Evolutionary conservation across 129 eudicot species (phyloP).

Genomic region (Flaveria ramosissima): DNA sequence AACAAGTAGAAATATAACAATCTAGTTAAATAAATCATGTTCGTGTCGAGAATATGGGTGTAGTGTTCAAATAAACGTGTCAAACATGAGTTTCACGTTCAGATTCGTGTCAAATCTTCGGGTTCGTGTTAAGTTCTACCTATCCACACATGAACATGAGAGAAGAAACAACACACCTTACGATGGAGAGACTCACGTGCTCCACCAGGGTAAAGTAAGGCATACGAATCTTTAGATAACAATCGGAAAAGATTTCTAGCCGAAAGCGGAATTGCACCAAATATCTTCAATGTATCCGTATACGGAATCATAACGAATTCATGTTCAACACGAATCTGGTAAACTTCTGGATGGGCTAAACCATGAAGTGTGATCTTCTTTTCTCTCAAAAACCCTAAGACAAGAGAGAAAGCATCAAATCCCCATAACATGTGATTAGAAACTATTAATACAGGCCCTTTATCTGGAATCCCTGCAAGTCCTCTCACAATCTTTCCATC

Average conservation of each 20-base stretch:
- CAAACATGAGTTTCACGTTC: too few species aligned
- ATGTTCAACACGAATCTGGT: slow-evolving; percentile 20
- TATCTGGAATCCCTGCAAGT: slow-evolving; percentile 70
- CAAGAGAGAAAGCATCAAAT: slow-evolving; percentile 51
- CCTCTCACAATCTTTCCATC: slow-evolving; percentile 89
- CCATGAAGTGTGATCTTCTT: slow-evolving; percentile 43
- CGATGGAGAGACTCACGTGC: slow-evolving; percentile 42
- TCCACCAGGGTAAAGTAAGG: slow-evolving; percentile 42
- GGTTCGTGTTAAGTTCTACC: too few species aligned
- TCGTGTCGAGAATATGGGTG: too few species aligned
- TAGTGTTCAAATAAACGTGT: too few species aligned
- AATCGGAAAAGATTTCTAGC: slow-evolving; percentile 31
- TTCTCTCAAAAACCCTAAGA: slow-evolving; percentile 53
- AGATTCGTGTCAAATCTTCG: too few species aligned
- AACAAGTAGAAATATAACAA: too few species aligned
- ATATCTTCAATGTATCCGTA: slow-evolving; percentile 11
- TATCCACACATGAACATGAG: too few species aligned
- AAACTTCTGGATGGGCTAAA: slow-evolving; percentile 35
- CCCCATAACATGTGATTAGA: slow-evolving; percentile 89
- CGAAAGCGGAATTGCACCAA: slow-evolving; percentile 38
- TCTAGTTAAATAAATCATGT: too few species aligned
- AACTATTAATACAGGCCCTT: slow-evolving; percentile 81
- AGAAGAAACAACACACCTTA: slow-evolving; percentile 21
- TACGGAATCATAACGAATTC: slow-evolving; percentile 19
- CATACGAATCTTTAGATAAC: slow-evolving; percentile 28